phyloP scores from a whole-genome alignment of 108 stramenopile genomes.

The Nitzschia palea region DNA sequence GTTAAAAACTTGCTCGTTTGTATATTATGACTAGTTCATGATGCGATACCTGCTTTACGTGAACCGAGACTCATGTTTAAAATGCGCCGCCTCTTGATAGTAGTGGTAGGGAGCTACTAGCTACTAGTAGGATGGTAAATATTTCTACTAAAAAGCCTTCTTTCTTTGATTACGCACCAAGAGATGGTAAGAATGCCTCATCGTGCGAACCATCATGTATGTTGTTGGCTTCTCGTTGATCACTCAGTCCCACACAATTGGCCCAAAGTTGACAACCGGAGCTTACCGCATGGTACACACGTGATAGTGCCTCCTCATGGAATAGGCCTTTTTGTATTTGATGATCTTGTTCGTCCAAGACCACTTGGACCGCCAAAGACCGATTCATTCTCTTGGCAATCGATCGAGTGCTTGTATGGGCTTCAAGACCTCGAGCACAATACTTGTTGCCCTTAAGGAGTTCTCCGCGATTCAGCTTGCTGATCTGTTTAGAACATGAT shows the following conservation, averaged over 20 bases:
- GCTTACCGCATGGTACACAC: not conserved
- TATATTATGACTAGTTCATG: too few relatives aligned
- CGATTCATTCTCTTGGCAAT: not conserved
- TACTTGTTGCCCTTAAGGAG: not conserved
- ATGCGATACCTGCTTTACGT: too few relatives aligned
- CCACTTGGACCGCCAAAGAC: too few relatives aligned
- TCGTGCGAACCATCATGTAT: too few relatives aligned
- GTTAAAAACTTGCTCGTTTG: too few relatives aligned
- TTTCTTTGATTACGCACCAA: too few relatives aligned
- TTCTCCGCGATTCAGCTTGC: not conserved
- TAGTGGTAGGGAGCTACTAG: too few relatives aligned
- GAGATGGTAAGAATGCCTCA: too few relatives aligned
- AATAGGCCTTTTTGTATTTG: not conserved
- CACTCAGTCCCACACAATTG: not conserved
- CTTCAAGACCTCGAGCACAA: constrained; percentile 1
- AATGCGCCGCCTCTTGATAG: too few relatives aligned
- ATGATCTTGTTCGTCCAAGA: not conserved
- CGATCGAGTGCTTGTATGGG: not conserved
- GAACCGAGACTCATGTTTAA: too few relatives aligned
- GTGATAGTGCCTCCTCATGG: not conserved
- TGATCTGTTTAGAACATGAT: not conserved
- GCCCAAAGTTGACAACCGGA: constrained; percentile 2
- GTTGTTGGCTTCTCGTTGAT: not conserved
- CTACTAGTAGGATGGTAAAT: too few relatives aligned
- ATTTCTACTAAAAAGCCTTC: too few relatives aligned